Percentiles rank a stretch among this genome's conserved stretches.
Conservation (phyloP, 495 filamentous ascomycete genomes). For the Oidiodendron maius region DNA sequence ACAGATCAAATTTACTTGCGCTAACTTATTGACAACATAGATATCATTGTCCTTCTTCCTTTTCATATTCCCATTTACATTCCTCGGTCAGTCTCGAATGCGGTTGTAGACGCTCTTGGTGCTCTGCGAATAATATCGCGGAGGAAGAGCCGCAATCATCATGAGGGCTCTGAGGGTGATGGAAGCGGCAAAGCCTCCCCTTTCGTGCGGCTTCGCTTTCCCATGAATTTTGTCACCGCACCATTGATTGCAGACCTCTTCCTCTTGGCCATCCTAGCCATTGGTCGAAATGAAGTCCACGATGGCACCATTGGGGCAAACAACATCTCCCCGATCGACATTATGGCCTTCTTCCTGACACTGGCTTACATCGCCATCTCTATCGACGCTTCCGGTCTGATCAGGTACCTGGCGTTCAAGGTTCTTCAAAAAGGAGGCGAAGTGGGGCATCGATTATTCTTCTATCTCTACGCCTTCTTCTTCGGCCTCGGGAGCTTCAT, state of each 20-base stretch:
- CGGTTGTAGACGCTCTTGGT: slow-evolving; percentile 33
- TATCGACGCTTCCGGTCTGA: slow-evolving; percentile 63
- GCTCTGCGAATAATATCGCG: slow-evolving; percentile 43
- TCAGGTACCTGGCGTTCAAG: slow-evolving; percentile 59
- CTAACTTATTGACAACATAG: slow-evolving; percentile 27
- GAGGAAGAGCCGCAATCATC: slow-evolving; percentile 19
- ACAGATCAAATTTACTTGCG: not conserved
- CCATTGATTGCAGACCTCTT: slow-evolving; percentile 62
- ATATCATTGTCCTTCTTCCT: slow-evolving; percentile 58
- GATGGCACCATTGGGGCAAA: slow-evolving; percentile 56
- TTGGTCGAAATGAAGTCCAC: slow-evolving; percentile 52
- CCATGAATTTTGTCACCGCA: slow-evolving; percentile 62
- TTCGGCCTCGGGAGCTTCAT: slow-evolving; percentile 59
- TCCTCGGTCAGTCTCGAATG: slow-evolving; percentile 39
- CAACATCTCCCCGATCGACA: slow-evolving; percentile 55
- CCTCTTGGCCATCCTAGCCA: slow-evolving; percentile 55
- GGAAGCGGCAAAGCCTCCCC: slow-evolving; percentile 17
- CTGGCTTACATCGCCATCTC: slow-evolving; percentile 71
- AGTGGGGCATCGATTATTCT: slow-evolving; percentile 54
- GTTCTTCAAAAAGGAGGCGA: slow-evolving; percentile 59
- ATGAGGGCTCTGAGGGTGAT: slow-evolving; percentile 13
- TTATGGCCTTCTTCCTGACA: slow-evolving; percentile 64
- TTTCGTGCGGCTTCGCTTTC: slow-evolving; percentile 43
- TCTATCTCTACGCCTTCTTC: slow-evolving; percentile 65
- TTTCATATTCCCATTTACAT: slow-evolving; percentile 53